phyloP scores from a whole-genome alignment of 1,284 basidiomycete genomes.

The Schizophyllum commune region DNA sequence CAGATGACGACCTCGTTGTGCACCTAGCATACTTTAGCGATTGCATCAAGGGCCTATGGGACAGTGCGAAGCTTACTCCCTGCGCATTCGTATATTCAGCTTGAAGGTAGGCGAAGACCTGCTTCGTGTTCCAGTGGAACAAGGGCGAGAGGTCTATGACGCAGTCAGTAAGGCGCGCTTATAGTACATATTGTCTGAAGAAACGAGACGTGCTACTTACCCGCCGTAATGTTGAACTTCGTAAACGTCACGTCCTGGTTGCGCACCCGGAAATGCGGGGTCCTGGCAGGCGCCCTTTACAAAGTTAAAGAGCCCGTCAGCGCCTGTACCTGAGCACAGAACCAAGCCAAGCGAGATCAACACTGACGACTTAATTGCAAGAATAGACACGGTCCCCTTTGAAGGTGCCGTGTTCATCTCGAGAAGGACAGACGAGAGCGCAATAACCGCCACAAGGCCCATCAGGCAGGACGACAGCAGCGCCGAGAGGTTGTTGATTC shows the following conservation, averaged over 20 bases:
- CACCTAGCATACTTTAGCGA: constrained; percentile 34
- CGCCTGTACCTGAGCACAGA: no score
- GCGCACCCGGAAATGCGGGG: background rate
- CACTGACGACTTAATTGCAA: background rate
- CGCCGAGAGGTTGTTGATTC: constrained; percentile 68
- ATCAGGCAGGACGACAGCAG: constrained; percentile 75
- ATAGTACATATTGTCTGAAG: no score
- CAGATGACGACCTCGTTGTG: constrained; percentile 84
- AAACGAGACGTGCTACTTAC: no score
- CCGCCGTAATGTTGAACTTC: background rate
- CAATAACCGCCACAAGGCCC: constrained; percentile 65
- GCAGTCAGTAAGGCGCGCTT: no score
- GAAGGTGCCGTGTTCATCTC: constrained; percentile 23
- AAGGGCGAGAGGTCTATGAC: constrained; percentile 74
- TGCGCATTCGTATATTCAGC: constrained; percentile 70
- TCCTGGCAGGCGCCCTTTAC: background rate
- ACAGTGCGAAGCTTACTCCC: constrained; percentile 45
- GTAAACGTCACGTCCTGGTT: background rate
- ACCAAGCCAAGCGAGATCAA: no score
- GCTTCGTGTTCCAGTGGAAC: constrained; percentile 94
- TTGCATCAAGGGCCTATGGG: background rate
- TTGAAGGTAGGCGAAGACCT: constrained; percentile 78
- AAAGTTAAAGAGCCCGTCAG: background rate
- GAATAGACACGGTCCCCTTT: background rate
- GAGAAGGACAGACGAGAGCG: constrained; percentile 55